Evolutionary conservation across 495 filamentous ascomycete species (phyloP).

Genomic region (Talaromyces thailandensis): DNA sequence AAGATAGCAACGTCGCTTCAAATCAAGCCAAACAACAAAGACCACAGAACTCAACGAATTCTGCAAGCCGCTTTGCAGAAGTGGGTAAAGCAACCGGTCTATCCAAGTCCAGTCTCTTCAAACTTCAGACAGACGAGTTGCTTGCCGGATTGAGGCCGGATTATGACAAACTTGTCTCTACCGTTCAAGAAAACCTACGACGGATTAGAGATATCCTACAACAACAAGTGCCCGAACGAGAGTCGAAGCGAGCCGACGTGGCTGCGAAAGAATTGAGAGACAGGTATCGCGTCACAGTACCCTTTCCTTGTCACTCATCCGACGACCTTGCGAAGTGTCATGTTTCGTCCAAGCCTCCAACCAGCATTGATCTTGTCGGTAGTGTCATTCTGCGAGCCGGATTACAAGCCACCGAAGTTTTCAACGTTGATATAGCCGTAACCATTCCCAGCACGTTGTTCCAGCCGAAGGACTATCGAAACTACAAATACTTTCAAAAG

Average conservation of each 20-base stretch:
- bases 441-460: slow-evolving; percentile 74
- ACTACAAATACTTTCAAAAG: slow-evolving; percentile 92
- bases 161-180: slow-evolving; percentile 54
- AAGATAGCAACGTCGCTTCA: neutral
- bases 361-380: slow-evolving; percentile 77
- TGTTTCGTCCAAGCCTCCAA: slow-evolving; percentile 64
- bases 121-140: slow-evolving; percentile 81
- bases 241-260: slow-evolving; percentile 50
- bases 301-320: slow-evolving; percentile 73
- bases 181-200: slow-evolving; percentile 61
- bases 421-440: slow-evolving; percentile 72
- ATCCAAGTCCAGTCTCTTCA: slow-evolving; percentile 69
- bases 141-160: slow-evolving; percentile 58
- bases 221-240: slow-evolving; percentile 51
- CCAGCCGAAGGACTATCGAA: slow-evolving; percentile 89
- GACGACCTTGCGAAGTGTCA: slow-evolving; percentile 67
- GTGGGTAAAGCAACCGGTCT: slow-evolving; percentile 34
- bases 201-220: slow-evolving; percentile 71
- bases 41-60: neutral
- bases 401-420: slow-evolving; percentile 44
- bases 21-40: neutral
- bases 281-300: slow-evolving; percentile 56
- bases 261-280: slow-evolving; percentile 60
- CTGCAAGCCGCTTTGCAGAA: slow-evolving; percentile 20
- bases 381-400: slow-evolving; percentile 75